These are phyloP conservation scores for Fusarium sp. DNA, from an alignment of 2,329 filamentous ascomycete species.

Conservation along the genomic window DNA sequence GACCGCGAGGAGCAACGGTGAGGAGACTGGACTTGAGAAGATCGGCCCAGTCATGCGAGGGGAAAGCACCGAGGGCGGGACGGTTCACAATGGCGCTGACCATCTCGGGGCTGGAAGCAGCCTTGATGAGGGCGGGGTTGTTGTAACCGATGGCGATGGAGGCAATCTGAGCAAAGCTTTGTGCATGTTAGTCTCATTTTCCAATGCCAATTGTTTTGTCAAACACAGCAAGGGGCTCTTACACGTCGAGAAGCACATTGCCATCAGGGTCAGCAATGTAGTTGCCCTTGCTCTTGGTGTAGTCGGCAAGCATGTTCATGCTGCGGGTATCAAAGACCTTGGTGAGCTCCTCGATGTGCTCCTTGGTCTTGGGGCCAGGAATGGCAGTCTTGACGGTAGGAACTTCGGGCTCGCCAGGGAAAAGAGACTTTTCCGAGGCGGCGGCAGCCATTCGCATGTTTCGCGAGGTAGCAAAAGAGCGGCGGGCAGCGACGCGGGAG, in stretches of 20 bases:
- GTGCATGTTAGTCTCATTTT: slow-evolving; percentile 7
- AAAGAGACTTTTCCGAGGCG: slow-evolving; percentile 53
- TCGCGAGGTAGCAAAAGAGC: slow-evolving; percentile 40
- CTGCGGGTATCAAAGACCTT: slow-evolving; percentile 87
- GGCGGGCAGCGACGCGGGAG: slow-evolving; percentile 29
- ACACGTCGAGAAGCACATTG: slow-evolving; percentile 79
- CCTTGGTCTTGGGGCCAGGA: slow-evolving; percentile 80
- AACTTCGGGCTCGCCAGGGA: slow-evolving; percentile 62
- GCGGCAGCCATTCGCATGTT: slow-evolving; percentile 44
- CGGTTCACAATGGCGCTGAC: slow-evolving; percentile 85
- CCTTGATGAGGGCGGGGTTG: slow-evolving; percentile 79
- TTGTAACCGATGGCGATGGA: slow-evolving; percentile 95
- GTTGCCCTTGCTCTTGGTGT: slow-evolving; percentile 80
- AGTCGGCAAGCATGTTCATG: slow-evolving; percentile 85
- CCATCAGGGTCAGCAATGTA: slow-evolving; percentile 81
- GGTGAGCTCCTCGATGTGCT: slow-evolving; percentile 76
- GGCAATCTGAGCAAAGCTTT: slow-evolving; percentile 88
- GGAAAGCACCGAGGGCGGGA: slow-evolving; percentile 91
- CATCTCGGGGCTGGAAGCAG: slow-evolving; percentile 83
- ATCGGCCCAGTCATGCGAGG: slow-evolving; percentile 83
- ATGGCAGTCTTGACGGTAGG: slow-evolving; percentile 71
- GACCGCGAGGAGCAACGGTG: slow-evolving; percentile 82
- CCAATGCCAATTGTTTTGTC: background rate
- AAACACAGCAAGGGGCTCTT: slow-evolving; percentile 46
- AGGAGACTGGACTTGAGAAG: slow-evolving; percentile 85